phyloP scores from a whole-genome alignment of 768 basidiomycete genomes.

The Tremella mesenterica region DNA sequence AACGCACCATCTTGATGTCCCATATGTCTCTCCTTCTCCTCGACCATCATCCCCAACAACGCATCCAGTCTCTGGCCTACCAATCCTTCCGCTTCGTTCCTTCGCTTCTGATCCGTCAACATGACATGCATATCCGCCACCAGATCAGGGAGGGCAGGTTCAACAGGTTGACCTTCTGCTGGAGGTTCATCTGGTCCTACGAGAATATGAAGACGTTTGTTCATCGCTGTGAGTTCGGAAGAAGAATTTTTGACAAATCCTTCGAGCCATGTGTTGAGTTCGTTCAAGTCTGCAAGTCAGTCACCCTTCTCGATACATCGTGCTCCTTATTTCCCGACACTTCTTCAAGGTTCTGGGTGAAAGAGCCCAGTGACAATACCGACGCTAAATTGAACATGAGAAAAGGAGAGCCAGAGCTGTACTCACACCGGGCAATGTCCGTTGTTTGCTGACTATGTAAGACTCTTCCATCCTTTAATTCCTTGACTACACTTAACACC shows the following conservation, averaged over 20 bases:
- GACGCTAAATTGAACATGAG: too few relatives aligned
- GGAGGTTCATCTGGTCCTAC: conserved; percentile 39
- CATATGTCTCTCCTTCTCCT: conserved; percentile 37
- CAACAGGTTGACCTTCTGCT: neutral
- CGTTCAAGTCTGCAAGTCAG: conserved; percentile 25
- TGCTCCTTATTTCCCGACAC: neutral
- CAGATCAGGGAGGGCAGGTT: conserved; percentile 29
- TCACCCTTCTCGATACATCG: neutral
- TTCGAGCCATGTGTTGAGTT: conserved; percentile 62
- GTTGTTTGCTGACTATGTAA: conserved; percentile 41
- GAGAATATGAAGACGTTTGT: conserved; percentile 56
- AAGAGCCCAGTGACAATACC: too few relatives aligned
- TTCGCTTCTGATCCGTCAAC: conserved; percentile 43
- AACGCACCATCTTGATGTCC: conserved; percentile 31
- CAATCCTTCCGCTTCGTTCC: conserved; percentile 54
- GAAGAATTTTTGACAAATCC: conserved; percentile 70
- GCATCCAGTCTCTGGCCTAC: conserved; percentile 45
- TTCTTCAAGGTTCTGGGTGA: too few relatives aligned
- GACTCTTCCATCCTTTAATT: conserved; percentile 34
- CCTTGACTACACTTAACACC: conserved; percentile 32
- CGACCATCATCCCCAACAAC: conserved; percentile 37
- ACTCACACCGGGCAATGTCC: conserved; percentile 43
- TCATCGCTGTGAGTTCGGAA: conserved; percentile 59
- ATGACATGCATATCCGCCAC: conserved; percentile 47
- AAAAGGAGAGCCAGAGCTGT: neutral